A percentile compares a stretch with the other conserved stretches of the same genome.
phyloP scores from a whole-genome alignment of 2,329 filamentous ascomycete genomes.

The Neonectria magnoliae region DNA sequence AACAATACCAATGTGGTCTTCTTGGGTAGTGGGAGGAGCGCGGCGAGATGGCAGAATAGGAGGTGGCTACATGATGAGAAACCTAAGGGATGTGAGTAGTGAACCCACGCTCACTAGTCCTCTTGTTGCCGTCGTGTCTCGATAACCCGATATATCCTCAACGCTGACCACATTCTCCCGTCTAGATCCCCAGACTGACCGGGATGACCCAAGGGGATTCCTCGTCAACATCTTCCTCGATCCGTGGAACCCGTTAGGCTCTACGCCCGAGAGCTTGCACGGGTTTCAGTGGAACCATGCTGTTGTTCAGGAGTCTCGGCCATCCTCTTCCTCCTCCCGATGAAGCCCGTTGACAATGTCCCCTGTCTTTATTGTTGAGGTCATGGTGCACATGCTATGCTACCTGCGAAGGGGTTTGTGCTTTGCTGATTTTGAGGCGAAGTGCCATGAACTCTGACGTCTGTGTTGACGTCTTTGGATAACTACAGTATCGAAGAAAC shows the following conservation, averaged over 20 bases:
- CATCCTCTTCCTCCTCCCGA: background rate
- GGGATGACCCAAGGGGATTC: slow-evolving; percentile 46
- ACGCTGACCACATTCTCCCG: background rate
- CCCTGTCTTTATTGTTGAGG: too few species aligned
- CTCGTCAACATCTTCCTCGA: slow-evolving; percentile 49
- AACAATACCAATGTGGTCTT: slow-evolving; percentile 38
- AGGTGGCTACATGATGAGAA: slow-evolving; percentile 35
- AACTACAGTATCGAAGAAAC: background rate
- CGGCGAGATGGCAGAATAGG: slow-evolving; percentile 38
- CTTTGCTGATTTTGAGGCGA: slow-evolving; percentile 1
- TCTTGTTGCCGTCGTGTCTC: background rate
- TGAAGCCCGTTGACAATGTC: background rate
- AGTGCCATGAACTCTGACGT: background rate
- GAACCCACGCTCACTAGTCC: too few species aligned
- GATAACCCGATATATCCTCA: background rate
- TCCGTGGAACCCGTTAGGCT: slow-evolving; percentile 41
- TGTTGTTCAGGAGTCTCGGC: slow-evolving; percentile 38
- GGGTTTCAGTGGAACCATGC: slow-evolving; percentile 41
- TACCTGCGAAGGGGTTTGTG: background rate
- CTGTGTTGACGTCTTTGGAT: background rate
- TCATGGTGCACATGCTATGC: background rate
- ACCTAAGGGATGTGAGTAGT: slow-evolving; percentile 43
- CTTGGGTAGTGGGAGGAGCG: slow-evolving; percentile 24
- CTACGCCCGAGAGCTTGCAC: slow-evolving; percentile 36
- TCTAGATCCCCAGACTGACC: slow-evolving; percentile 38